These are phyloP conservation scores for Stereocaulon alpinum DNA, from an alignment of 495 filamentous ascomycete genomes.

Conservation along the genomic window DNA sequence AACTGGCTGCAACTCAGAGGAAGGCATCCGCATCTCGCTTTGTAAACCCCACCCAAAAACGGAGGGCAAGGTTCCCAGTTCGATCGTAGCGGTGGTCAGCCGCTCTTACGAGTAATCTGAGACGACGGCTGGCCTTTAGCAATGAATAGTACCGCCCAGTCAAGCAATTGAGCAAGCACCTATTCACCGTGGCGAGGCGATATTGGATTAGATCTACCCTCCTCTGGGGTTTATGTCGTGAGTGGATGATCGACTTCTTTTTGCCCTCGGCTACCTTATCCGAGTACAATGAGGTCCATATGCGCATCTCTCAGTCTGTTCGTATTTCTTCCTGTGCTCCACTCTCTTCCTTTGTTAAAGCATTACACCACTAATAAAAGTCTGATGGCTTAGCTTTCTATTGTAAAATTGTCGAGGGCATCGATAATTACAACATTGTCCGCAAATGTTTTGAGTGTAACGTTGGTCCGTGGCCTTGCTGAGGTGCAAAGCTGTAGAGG, in stretches of 20 bases:
- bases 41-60: conserved; percentile 2
- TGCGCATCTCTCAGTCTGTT: neutral
- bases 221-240: conserved; percentile 16
- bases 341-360: too few species aligned
- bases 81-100: conserved; percentile 48
- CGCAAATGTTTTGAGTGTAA: too few species aligned
- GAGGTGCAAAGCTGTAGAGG: too few species aligned
- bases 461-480: too few species aligned
- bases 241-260: conserved; percentile 16
- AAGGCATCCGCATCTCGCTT: conserved; percentile 9
- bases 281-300: too few species aligned
- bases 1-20: conserved; percentile 10
- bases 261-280: neutral
- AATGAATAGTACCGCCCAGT: conserved; percentile 54
- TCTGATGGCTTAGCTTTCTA: too few species aligned
- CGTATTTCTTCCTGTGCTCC: too few species aligned
- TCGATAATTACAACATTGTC: too few species aligned
- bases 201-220: conserved; percentile 43
- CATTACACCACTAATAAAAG: too few species aligned
- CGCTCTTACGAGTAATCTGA: conserved; percentile 52
- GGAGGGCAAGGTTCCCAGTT: conserved; percentile 42
- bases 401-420: too few species aligned
- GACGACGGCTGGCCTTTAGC: conserved; percentile 49
- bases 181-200: conserved; percentile 51
- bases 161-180: conserved; percentile 58